Evolutionary conservation across 2,329 filamentous ascomycete species (phyloP).

Genomic region (Leptographium galeiforme): DNA sequence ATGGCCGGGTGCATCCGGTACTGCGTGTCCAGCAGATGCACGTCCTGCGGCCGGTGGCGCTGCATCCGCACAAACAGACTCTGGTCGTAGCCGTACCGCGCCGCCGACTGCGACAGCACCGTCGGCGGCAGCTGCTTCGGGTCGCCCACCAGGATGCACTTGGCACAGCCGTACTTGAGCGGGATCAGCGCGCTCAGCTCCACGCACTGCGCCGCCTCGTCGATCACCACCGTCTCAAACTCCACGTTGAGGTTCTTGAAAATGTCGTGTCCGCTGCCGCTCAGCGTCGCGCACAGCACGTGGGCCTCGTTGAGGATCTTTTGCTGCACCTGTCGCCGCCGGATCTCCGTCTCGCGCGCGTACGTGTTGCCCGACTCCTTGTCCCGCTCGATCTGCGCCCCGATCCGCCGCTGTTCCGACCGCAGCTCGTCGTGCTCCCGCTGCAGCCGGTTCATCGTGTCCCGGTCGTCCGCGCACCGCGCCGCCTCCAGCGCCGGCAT

Average conservation of each 20-base stretch:
- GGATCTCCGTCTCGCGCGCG: slow-evolving; percentile 74
- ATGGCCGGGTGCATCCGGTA: slow-evolving; percentile 99
- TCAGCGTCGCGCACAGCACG: slow-evolving; percentile 88
- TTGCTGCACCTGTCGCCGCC: slow-evolving; percentile 72
- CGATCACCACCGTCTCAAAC: slow-evolving; percentile 96
- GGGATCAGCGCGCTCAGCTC: slow-evolving; percentile 94
- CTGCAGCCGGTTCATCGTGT: slow-evolving; percentile 42
- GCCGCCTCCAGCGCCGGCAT: slow-evolving; percentile 58
- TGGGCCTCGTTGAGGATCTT: slow-evolving; percentile 82
- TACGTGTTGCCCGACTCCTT: slow-evolving; percentile 76
- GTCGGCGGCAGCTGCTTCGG: slow-evolving; percentile 95
- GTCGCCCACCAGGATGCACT: slow-evolving; percentile 94
- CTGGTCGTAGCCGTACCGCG: slow-evolving; percentile 89
- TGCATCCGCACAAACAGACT: slow-evolving; percentile 98
- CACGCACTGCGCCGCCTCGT: slow-evolving; percentile 96
- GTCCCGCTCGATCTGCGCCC: slow-evolving; percentile 71
- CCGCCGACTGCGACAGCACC: slow-evolving; percentile 85
- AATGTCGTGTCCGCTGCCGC: slow-evolving; percentile 93
- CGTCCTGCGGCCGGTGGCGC: slow-evolving; percentile 70
- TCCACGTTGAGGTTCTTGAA: slow-evolving; percentile 89
- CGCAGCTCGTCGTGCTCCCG: slow-evolving; percentile 64
- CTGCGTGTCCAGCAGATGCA: slow-evolving; percentile 92
- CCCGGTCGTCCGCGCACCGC: slow-evolving; percentile 38
- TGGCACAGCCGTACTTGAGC: slow-evolving; percentile 91
- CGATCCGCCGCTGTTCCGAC: slow-evolving; percentile 58